phyloP scores from a whole-genome alignment of 2,329 filamentous ascomycete species.

The Penicillium italicum region DNA sequence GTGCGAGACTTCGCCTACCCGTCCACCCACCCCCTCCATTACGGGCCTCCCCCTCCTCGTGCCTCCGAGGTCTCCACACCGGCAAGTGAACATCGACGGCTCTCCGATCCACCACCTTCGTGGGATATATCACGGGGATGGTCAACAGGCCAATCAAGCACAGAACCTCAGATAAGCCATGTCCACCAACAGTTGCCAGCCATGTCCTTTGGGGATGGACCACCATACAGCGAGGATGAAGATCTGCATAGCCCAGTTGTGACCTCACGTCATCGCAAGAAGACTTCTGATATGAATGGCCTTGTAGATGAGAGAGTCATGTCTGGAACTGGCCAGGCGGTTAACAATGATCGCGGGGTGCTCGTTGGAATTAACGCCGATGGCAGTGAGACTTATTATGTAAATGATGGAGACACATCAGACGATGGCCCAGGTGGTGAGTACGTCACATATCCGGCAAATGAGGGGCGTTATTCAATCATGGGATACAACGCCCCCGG shows the following conservation, averaged over 20 bases:
- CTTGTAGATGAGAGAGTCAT: constrained; percentile 34
- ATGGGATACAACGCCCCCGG: constrained; percentile 40
- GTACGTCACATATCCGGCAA: constrained; percentile 71
- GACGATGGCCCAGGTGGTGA: constrained; percentile 72
- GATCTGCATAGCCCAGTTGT: constrained; percentile 87
- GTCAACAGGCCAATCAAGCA: constrained; percentile 49
- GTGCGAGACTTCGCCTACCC: constrained; percentile 97
- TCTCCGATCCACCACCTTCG: constrained; percentile 71
- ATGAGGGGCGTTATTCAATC: constrained; percentile 57
- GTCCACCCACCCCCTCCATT: constrained; percentile 77
- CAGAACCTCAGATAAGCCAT: constrained; percentile 50
- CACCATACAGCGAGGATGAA: constrained; percentile 92
- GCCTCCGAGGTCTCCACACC: constrained; percentile 79
- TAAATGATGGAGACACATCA: constrained; percentile 60
- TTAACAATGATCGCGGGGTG: constrained; percentile 62
- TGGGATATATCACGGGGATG: constrained; percentile 68
- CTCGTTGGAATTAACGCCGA: constrained; percentile 65
- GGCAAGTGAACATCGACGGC: constrained; percentile 69
- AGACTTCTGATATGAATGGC: constrained; percentile 52
- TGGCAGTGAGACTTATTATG: constrained; percentile 70
- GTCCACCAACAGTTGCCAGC: constrained; percentile 69
- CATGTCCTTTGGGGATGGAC: constrained; percentile 81
- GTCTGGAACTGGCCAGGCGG: constrained; percentile 24
- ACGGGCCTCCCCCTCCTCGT: constrained; percentile 76
- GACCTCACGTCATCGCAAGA: constrained; percentile 79